A percentile compares a stretch with the other conserved stretches of the same genome.
Evolutionary conservation across 2,329 filamentous ascomycete genomes (phyloP).

Genomic region (Aspergillus ustus): DNA sequence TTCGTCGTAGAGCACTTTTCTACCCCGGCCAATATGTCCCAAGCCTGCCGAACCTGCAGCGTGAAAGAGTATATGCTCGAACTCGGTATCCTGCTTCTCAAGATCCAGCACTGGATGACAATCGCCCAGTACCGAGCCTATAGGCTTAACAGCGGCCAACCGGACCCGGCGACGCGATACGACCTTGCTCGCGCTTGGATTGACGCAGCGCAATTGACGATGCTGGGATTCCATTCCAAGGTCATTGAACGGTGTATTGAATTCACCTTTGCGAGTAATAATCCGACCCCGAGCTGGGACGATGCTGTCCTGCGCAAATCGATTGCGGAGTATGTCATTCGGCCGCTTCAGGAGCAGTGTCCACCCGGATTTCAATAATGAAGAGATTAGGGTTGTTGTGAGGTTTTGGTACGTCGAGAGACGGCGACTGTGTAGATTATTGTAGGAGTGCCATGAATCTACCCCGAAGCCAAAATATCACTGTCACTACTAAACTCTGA

Average conservation of each 20-base stretch:
- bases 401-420: no score
- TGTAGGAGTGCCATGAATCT: no score
- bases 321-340: slow-evolving; percentile 5
- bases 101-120: slow-evolving; percentile 1
- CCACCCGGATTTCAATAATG: background rate
- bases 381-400: no score
- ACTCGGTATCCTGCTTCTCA: slow-evolving; percentile 9
- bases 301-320: slow-evolving; percentile 6
- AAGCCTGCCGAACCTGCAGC: background rate
- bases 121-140: background rate
- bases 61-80: background rate
- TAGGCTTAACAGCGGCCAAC: background rate
- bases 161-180: background rate
- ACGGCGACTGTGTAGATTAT: no score
- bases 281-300: background rate
- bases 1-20: background rate
- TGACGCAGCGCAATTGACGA: background rate
- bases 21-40: background rate
- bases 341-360: slow-evolving; percentile 8
- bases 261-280: slow-evolving; percentile 1
- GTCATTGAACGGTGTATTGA: slow-evolving; percentile 1
- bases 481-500: no score
- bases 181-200: background rate
- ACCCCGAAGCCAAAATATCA: no score
- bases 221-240: background rate